These are phyloP conservation scores for Picea sitchensis DNA, from an alignment of 75 land plant genomes.

Conservation along the genomic window DNA sequence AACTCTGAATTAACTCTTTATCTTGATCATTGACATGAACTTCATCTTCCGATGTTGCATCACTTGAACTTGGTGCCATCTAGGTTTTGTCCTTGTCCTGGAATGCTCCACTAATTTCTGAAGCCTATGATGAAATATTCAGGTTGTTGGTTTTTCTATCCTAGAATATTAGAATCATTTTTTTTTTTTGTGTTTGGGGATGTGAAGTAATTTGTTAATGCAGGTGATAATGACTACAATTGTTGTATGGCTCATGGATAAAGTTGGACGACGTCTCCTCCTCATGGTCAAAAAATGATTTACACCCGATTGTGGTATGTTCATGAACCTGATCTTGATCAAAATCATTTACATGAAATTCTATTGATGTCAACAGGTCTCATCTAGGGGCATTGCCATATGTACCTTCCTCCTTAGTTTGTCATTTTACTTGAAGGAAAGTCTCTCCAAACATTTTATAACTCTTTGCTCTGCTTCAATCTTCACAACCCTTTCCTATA, in stretches of 20 bases:
- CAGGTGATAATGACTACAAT: conserved; percentile 73
- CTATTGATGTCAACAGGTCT: not conserved
- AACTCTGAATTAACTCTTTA: not conserved
- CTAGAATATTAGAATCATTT: too few species aligned
- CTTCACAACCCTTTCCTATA: not conserved
- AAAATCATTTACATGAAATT: not conserved
- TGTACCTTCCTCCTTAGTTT: not conserved
- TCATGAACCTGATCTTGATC: not conserved
- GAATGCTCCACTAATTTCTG: too few species aligned
- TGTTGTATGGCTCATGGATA: conserved; percentile 63
- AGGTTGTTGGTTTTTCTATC: too few species aligned
- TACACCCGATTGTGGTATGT: not conserved
- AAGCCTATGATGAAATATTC: too few species aligned
- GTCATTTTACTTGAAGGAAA: conserved; percentile 5
- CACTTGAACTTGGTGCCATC: conserved; percentile 65
- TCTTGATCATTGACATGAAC: not conserved
- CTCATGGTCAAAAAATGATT: conserved; percentile 50
- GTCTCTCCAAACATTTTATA: not conserved
- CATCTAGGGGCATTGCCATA: conserved; percentile 3
- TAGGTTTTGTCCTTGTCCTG: conserved; percentile 33
- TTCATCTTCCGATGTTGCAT: conserved; percentile 35
- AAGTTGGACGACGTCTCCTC: conserved; percentile 64
- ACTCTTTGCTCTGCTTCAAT: too few species aligned
- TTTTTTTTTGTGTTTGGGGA: not conserved
- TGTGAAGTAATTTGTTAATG: not conserved